Evolutionary conservation across 2,329 filamentous ascomycete genomes (phyloP), one percentile per base, ranked within the genome.

Genomic region (Aspergillus uvarum): DNA sequence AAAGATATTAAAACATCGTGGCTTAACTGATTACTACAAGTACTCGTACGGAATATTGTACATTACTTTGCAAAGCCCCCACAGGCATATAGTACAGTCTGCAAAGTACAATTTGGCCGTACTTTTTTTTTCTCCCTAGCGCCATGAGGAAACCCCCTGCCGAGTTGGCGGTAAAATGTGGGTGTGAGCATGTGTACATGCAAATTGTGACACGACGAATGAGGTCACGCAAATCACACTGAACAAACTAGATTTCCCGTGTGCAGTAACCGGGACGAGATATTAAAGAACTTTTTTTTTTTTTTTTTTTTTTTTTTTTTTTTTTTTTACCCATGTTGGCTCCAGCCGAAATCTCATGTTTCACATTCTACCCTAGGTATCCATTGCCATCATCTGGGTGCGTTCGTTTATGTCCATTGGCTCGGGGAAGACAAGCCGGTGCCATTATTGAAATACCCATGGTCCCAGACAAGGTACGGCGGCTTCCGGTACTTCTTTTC

Each of bases 351-450:
- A 32, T n/a, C 31, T 53, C 12, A 54, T 47, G 53, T 55, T 55
- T 55, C 53, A 55, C 53, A 48, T 55, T 32, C 12, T 12, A n/a
- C n/a, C n/a, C n/a, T n/a, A n/a, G n/a, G n/a, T n/a, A n/a, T n/a
- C n/a, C n/a, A n/a, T n/a, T n/a, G n/a, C n/a, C n/a, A n/a, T n/a
- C n/a, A n/a, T n/a, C n/a, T n/a, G n/a, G n/a, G 19, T 21, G 10
- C n/a, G 53, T 31, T 11, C 22, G 14, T 12, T 16, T 32, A 19
- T 24, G n/a, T n/a, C 38, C 29, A 55, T 55, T 55, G 53, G 53
- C 47, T 32, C 53, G 53, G 53, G 53, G 53, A 55, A 21, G 2
- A 7, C 4, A 21, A 48, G 42, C 53, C 53, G 53, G 53, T 48
- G 48, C 53, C 53, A 55, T 22, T 32, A 2, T 16, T 22, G 42